A percentile compares a stretch with the other conserved stretches of the same genome.
phyloP scores from a whole-genome alignment of 2,329 filamentous ascomycete genomes.

The Colletotrichum graminicola region DNA sequence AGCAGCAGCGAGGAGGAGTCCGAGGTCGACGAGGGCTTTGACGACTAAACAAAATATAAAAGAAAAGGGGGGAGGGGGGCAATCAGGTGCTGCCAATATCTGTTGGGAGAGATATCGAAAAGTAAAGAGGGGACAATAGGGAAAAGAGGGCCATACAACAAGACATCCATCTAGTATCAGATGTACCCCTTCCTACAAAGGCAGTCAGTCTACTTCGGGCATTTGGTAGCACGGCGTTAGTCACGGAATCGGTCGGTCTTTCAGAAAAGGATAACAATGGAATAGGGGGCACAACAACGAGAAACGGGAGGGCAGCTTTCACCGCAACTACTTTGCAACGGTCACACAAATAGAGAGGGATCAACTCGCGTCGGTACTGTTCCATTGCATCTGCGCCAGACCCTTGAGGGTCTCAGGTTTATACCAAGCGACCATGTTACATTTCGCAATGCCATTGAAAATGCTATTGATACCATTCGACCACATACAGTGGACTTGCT shows the following conservation, averaged over 20 bases:
- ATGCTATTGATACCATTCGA: background rate
- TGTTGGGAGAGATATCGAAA: too few species aligned
- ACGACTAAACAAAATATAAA: slow-evolving; percentile 43
- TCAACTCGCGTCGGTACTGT: background rate
- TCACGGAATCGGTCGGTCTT: slow-evolving; percentile 8
- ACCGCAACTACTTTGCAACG: background rate
- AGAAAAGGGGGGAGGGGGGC: background rate
- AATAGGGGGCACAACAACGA: background rate
- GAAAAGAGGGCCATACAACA: background rate
- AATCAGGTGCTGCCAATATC: background rate
- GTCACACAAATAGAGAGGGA: background rate
- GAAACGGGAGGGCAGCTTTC: background rate
- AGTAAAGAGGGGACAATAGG: background rate
- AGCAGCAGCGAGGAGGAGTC: slow-evolving; percentile 45
- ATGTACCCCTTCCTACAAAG: background rate
- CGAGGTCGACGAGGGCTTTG: slow-evolving; percentile 46
- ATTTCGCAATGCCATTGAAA: background rate
- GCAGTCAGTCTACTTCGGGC: slow-evolving; percentile 14
- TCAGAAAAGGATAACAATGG: background rate
- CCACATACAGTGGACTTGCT: background rate
- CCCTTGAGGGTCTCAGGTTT: background rate
- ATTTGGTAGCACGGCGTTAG: slow-evolving; percentile 32
- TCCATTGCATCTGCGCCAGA: background rate
- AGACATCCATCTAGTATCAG: background rate
- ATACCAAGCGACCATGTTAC: background rate